Conservation (phyloP, 768 basidiomycete species). For the Lactarius sanguifluus region DNA sequence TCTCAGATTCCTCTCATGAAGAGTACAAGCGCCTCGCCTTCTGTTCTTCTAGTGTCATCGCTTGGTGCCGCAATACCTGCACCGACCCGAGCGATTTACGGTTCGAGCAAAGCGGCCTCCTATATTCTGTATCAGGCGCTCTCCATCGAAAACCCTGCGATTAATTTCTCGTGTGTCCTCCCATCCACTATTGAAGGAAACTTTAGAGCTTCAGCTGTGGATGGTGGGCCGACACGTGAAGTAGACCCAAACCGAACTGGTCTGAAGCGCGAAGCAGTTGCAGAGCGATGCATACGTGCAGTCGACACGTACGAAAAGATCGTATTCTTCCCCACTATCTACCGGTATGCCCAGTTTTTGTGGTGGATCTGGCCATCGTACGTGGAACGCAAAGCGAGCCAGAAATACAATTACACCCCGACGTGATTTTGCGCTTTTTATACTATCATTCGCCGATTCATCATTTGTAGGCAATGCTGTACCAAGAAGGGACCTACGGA, state of each 20-base stretch:
- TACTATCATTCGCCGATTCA: neutral
- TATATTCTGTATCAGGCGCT: constrained; percentile 76
- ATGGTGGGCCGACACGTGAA: constrained; percentile 46
- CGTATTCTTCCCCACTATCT: constrained; percentile 54
- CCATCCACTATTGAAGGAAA: constrained; percentile 73
- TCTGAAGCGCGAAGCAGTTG: constrained; percentile 60
- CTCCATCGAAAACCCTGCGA: constrained; percentile 72
- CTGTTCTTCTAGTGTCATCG: constrained; percentile 77
- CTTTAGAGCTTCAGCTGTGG: constrained; percentile 80
- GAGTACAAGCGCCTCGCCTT: constrained; percentile 61
- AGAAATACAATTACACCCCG: constrained; percentile 59
- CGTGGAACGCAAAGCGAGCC: constrained; percentile 56
- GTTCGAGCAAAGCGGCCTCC: constrained; percentile 78
- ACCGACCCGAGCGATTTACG: constrained; percentile 83
- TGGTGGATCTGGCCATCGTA: constrained; percentile 66
- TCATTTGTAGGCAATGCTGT: neutral
- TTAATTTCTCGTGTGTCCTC: constrained; percentile 60
- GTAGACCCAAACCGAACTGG: constrained; percentile 57
- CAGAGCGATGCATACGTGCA: constrained; percentile 55
- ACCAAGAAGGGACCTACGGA: neutral
- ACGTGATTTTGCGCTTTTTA: neutral
- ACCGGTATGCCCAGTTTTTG: constrained; percentile 51
- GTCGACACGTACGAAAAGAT: constrained; percentile 57
- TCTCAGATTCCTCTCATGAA: constrained; percentile 73
- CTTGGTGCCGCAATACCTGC: constrained; percentile 79